Percentiles rank a stretch among this genome's conserved stretches.
Evolutionary conservation across 2,329 filamentous ascomycete species (phyloP).

Genomic region (Fusarium sp.): DNA sequence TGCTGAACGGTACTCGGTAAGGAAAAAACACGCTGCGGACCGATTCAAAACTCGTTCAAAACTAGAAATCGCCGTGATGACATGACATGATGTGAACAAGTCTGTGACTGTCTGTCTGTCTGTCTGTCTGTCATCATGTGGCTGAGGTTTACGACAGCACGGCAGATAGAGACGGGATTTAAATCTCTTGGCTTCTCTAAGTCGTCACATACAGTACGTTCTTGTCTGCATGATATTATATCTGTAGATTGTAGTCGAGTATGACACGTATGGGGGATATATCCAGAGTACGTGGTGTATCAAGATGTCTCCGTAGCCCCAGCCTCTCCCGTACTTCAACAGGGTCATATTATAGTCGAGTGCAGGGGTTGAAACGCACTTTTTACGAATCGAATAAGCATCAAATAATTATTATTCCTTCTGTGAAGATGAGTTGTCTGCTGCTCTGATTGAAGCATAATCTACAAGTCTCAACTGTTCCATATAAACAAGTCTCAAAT

Average conservation of each 20-base stretch:
- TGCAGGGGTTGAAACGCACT: slow-evolving; percentile 32
- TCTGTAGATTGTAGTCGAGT: not conserved
- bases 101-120: not conserved
- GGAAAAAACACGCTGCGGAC: slow-evolving; percentile 13
- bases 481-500: not conserved
- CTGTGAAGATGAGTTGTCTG: not conserved
- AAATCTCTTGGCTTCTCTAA: not conserved
- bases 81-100: not conserved
- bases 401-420: not conserved
- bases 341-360: slow-evolving; percentile 1
- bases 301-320: slow-evolving; percentile 17
- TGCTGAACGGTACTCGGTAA: slow-evolving; percentile 6
- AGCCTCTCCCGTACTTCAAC: slow-evolving; percentile 31
- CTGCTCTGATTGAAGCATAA: slow-evolving; percentile 2
- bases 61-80: slow-evolving; percentile 28
- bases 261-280: not conserved
- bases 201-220: not conserved
- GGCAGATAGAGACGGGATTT: not conserved
- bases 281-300: not conserved
- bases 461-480: slow-evolving; percentile 9
- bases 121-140: slow-evolving; percentile 1
- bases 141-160: slow-evolving; percentile 2
- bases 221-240: not conserved
- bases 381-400: slow-evolving; percentile 25
- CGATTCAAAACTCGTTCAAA: slow-evolving; percentile 19